Base-by-base conservation (phyloP, 306 rosid genomes). In the Oemleria cerasiformis region DNA sequence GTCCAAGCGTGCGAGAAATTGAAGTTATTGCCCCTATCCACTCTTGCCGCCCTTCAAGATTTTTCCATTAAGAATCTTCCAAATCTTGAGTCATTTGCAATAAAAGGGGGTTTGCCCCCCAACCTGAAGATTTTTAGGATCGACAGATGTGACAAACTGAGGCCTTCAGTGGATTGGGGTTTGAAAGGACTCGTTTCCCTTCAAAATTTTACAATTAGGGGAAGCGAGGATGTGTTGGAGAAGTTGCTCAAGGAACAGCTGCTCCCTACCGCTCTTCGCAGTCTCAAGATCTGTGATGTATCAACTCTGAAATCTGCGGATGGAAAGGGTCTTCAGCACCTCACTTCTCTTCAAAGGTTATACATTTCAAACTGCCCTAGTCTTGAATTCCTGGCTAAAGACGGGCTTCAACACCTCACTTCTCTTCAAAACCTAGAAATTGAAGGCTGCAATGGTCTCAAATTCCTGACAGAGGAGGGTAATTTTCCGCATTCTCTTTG, bases 101-200 rank as follows among this genome's bases (percentile, higher is more conserved):
- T n/a, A n/a, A n/a, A 57, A 13, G 40, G 40, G 63, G 63, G 40
- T 57, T 25, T 57, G 63, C 63, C 63, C 13, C 9, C 63, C 63
- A 25, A 25, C 38, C 40, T 57, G 0, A 17, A 9, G 6, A 1
- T 1, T 5, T 57, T 57, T 0, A 0, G 0, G 0, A 21, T 21
- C 34, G 0, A 5, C 3, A 20, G 4, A 7, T 53, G 58, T 53
- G 58, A 53, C 23, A 53, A 19, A 19, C 58, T 53, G 30, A 53
- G 58, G 58, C 13, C 2, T 53, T 53, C 58, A 8, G 58, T 53
- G 58, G 58, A 53, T 25, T 53, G 58, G 58, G 58, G 58, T n/a
- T 53, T 8, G 58, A 10, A 53, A 53, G 5, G 58, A 53, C 58
- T 53, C 3, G 13, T n/a, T 25, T 53, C 25, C 30, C 25, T 53